Evolutionary conservation across 768 basidiomycete species (phyloP), one percentile per base, ranked within the genome.

Genomic region (Leucocoprinus sp.): DNA sequence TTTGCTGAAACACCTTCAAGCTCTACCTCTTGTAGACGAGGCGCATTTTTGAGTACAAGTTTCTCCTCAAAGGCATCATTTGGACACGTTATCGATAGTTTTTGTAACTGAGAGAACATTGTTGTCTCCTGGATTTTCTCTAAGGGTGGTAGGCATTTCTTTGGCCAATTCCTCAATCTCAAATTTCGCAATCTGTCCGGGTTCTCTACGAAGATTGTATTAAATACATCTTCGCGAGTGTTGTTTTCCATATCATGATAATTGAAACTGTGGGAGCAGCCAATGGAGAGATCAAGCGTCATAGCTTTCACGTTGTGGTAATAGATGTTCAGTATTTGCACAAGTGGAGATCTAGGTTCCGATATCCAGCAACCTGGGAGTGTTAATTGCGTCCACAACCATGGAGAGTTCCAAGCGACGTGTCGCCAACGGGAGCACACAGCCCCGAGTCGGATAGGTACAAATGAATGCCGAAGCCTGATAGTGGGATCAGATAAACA

Each of bases 371-470:
- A 40, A 8, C 39, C 39, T 8, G 39, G 15, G 5, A 40, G 39
- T 26, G 22, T 22, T 15, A 40, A 9, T 8, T 40, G 21, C 1
- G 39, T 40, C 39, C 39, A 40, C 18, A 40, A 24, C 23, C 27
- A 24, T 27, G 39, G 39, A 8, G 39, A 40, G 24, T 23, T 40
- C 39, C 39, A 40, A 23, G 39, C 22, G 5, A 40, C 39, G 2
- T 40, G 39, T 14, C 39, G 39, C 39, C 39, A 40, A 23, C 27
- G 39, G n/a, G 39, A 24, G 15, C 39, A 26, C 14, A 40, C 39
- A 15, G 39, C 39, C 5, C 39, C 24, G n/a, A 40, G 39, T 5
- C 39, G 39, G 24, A 40, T 24, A 26, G 39, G 39, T 8, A 24
- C 27, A 24, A 40, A 23, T 11, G 39, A 24, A 23, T 40, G 39